These are phyloP conservation scores for Turnera subulata DNA, from an alignment of 345 rosid genomes.

Conservation along the genomic window DNA sequence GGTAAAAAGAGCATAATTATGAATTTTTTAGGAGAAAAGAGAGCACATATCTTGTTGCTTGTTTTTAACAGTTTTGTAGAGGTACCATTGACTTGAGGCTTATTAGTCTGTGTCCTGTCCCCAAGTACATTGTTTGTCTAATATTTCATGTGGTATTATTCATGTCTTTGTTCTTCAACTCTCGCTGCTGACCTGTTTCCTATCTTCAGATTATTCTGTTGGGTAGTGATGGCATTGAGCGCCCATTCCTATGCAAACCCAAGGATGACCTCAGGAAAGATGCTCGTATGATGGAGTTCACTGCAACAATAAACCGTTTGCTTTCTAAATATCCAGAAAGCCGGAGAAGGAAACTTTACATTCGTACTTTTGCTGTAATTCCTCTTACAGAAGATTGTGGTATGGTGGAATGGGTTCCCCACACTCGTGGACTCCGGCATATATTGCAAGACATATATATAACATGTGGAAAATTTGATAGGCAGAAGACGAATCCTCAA, in stretches of 20 bases:
- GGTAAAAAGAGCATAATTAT: too few species aligned
- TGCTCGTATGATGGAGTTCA: conserved; percentile 99
- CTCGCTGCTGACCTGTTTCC: conserved; percentile 8
- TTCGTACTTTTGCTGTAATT: conserved; percentile 92
- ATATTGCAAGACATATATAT: conserved; percentile 85
- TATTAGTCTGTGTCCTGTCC: not conserved
- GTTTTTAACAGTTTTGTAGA: too few species aligned
- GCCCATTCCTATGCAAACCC: conserved; percentile 97
- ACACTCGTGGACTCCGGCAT: conserved; percentile 91
- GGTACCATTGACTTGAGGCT: not conserved
- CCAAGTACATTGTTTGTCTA: not conserved
- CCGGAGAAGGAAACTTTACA: conserved; percentile 84
- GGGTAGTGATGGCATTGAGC: conserved; percentile 90
- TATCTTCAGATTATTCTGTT: conserved; percentile 66
- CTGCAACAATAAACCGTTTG: conserved; percentile 90
- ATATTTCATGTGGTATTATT: not conserved
- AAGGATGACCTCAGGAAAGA: conserved; percentile 98
- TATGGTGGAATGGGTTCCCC: conserved; percentile 98
- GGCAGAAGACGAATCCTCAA: conserved; percentile 88
- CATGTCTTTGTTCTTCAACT: too few species aligned
- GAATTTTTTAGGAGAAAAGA: too few species aligned
- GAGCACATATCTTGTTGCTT: too few species aligned
- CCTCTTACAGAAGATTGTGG: conserved; percentile 99
- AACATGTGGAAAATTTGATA: conserved; percentile 75
- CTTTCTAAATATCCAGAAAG: conserved; percentile 94